These are phyloP conservation scores for Haplographium delicatum DNA, from an alignment of 495 filamentous ascomycete species.

Conservation along the genomic window DNA sequence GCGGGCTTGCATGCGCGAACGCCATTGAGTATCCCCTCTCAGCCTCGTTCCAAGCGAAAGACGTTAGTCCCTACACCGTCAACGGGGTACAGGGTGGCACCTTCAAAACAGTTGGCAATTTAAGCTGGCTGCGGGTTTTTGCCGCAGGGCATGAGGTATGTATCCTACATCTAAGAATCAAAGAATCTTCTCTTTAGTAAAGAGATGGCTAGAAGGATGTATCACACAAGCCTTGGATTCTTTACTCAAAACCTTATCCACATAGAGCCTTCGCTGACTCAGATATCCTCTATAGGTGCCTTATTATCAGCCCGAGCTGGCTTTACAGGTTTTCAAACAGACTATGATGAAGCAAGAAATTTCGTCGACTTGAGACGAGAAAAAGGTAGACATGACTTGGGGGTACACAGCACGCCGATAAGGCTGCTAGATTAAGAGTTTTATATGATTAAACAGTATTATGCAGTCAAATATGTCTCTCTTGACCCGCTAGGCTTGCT, in stretches of 20 bases:
- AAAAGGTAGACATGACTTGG: too few relatives aligned
- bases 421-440: too few relatives aligned
- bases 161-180: too few relatives aligned
- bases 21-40: slow-evolving; percentile 33
- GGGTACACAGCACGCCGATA: too few relatives aligned
- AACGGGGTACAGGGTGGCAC: slow-evolving; percentile 38
- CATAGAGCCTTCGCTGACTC: too few relatives aligned
- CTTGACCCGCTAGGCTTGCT: too few relatives aligned
- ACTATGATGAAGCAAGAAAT: slow-evolving; percentile 36
- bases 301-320: slow-evolving; percentile 17
- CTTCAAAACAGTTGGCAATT: slow-evolving; percentile 46
- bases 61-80: slow-evolving; percentile 41
- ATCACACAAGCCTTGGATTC: too few relatives aligned
- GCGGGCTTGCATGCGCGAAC: slow-evolving; percentile 40
- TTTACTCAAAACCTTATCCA: too few relatives aligned
- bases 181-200: too few relatives aligned
- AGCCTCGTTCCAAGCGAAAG: slow-evolving; percentile 32
- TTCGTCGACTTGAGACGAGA: slow-evolving; percentile 33
- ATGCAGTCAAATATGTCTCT: too few relatives aligned
- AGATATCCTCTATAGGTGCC: not conserved
- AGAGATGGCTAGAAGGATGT: too few relatives aligned
- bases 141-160: slow-evolving; percentile 43
- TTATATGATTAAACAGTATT: too few relatives aligned
- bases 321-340: slow-evolving; percentile 48
- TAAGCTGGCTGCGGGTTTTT: slow-evolving; percentile 45